phyloP scores from a whole-genome alignment of 108 stramenopile genomes.

The Conticribra guillardii region DNA sequence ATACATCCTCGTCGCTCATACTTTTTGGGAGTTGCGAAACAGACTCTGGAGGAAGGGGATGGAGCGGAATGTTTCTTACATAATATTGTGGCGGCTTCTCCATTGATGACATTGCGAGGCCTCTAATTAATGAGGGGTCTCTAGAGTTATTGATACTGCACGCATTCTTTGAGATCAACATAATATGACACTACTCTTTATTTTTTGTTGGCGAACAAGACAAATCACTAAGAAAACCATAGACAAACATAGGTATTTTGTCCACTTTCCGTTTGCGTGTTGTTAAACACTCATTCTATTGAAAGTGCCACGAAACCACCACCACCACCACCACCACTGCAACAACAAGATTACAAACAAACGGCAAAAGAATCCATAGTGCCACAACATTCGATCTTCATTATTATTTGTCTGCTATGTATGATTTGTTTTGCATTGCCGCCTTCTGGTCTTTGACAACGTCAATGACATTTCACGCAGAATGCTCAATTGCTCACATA shows the following conservation, averaged over 20 bases:
- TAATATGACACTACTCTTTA: not conserved
- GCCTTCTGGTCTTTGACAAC: constrained; percentile 20
- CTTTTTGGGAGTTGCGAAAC: constrained; percentile 25
- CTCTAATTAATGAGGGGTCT: too few species aligned
- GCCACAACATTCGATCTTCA: too few species aligned
- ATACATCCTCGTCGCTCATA: constrained; percentile 35
- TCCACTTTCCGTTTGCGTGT: too few species aligned
- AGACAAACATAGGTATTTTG: too few species aligned
- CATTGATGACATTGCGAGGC: constrained; percentile 33
- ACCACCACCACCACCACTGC: too few species aligned
- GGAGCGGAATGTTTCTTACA: constrained; percentile 15
- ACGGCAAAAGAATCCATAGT: too few species aligned
- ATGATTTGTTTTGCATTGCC: constrained; percentile 4
- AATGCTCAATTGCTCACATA: constrained; percentile 31
- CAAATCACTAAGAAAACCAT: too few species aligned
- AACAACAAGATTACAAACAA: too few species aligned
- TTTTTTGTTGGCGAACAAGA: not conserved
- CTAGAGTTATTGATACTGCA: too few species aligned
- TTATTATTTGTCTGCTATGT: not conserved
- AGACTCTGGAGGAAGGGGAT: constrained; percentile 7
- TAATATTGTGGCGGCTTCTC: constrained; percentile 33
- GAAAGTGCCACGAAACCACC: too few species aligned
- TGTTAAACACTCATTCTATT: too few species aligned
- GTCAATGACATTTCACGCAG: constrained; percentile 29
- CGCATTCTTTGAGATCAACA: too few species aligned